These are phyloP conservation scores for Stagonosporopsis cucurbitacearum DNA, from an alignment of 2,329 filamentous ascomycete genomes.

Conservation along the genomic window DNA sequence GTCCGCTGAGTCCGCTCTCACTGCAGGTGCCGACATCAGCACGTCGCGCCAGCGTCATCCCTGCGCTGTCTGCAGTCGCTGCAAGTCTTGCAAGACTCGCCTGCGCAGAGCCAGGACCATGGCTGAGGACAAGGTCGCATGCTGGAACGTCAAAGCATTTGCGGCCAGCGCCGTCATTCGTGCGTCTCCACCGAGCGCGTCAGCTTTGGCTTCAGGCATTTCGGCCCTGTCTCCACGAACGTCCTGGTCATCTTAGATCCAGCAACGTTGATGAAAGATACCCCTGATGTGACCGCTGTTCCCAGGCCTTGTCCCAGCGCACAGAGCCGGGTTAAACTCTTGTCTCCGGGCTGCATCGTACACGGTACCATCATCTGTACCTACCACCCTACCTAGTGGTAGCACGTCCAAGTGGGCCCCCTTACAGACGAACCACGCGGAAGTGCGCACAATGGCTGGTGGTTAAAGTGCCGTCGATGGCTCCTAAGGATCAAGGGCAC, in stretches of 20 bases:
- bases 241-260: constrained; percentile 37
- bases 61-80: constrained; percentile 19
- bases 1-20: constrained; percentile 34
- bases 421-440: constrained; percentile 24
- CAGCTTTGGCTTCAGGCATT: constrained; percentile 30
- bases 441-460: constrained; percentile 12
- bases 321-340: constrained; percentile 40
- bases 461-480: constrained; percentile 11
- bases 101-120: constrained; percentile 9
- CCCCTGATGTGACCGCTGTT: constrained; percentile 34
- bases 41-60: constrained; percentile 31
- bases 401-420: constrained; percentile 24
- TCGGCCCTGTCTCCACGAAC: constrained; percentile 34
- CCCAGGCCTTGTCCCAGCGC: constrained; percentile 40
- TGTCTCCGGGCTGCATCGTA: constrained; percentile 27
- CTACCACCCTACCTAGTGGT: too few species aligned
- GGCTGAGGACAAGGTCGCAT: constrained; percentile 4
- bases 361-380: too few species aligned
- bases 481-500: background rate
- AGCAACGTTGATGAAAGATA: constrained; percentile 17
- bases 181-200: constrained; percentile 26
- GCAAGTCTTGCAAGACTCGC: constrained; percentile 6
- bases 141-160: constrained; percentile 10
- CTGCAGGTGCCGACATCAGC: constrained; percentile 39
- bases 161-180: constrained; percentile 7